Percentiles rank a stretch among this genome's conserved stretches.
Evolutionary conservation across 208 protist genomes (phyloP).

Genomic region (Angomonas ambiguus): DNA sequence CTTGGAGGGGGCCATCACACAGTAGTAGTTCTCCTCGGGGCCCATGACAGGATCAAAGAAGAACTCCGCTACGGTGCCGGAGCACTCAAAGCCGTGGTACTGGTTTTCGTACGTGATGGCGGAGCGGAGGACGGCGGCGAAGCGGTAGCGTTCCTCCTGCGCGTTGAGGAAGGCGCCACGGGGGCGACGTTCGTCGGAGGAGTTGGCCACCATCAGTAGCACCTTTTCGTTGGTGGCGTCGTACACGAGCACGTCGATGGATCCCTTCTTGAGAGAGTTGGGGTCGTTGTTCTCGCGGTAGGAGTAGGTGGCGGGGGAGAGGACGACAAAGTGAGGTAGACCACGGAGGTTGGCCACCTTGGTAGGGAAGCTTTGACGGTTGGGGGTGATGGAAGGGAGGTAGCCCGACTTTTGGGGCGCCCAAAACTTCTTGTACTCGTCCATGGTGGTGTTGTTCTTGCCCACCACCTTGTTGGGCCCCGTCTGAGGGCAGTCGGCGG

Average conservation of each 20-base stretch:
- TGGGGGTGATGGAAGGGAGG: slow-evolving; percentile 60
- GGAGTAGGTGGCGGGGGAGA: slow-evolving; percentile 65
- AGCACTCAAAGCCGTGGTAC: slow-evolving; percentile 74
- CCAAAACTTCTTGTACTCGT: slow-evolving; percentile 81
- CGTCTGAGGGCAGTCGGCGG: slow-evolving; percentile 68
- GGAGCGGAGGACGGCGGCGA: slow-evolving; percentile 70
- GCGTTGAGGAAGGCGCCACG: slow-evolving; percentile 63
- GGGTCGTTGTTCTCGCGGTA: slow-evolving; percentile 86
- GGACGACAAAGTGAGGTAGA: slow-evolving; percentile 66
- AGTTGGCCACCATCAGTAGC: slow-evolving; percentile 75
- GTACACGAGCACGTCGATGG: slow-evolving; percentile 77
- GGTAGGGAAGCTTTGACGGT: slow-evolving; percentile 42
- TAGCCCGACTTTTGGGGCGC: slow-evolving; percentile 67
- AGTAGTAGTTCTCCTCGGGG: slow-evolving; percentile 86
- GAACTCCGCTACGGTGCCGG: slow-evolving; percentile 72
- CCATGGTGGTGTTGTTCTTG: slow-evolving; percentile 48
- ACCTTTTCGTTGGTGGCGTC: slow-evolving; percentile 85
- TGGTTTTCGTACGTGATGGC: slow-evolving; percentile 80
- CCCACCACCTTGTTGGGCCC: slow-evolving; percentile 87
- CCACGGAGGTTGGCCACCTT: slow-evolving; percentile 56
- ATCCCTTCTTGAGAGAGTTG: slow-evolving; percentile 53
- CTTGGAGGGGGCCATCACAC: slow-evolving; percentile 72
- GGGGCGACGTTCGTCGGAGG: slow-evolving; percentile 57
- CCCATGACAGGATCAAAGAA: slow-evolving; percentile 76
- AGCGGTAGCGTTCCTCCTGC: slow-evolving; percentile 82